Evolutionary conservation across 768 basidiomycete genomes (phyloP), one percentile per base, ranked within the genome.

Genomic region (Sarcodon sp.): DNA sequence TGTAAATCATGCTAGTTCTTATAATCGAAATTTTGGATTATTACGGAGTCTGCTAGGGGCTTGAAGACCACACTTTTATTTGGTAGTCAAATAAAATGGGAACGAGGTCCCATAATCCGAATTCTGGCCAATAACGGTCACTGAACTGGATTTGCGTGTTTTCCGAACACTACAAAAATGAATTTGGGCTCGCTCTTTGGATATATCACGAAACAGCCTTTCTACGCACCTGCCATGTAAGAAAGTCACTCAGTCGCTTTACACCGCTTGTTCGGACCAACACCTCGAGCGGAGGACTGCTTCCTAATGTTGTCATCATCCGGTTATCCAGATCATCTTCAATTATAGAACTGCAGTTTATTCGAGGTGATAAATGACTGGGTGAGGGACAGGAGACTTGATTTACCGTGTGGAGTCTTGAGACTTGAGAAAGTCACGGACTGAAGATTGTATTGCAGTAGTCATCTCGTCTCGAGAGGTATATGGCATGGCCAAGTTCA

Each of bases 401-500:
- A 27, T 27, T 2, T 27, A 27, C 21, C 21, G 4, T 27, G 21
- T 27, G 21, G 21, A 27, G 21, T 27, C 21, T 27, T 18, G 15
- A 41, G 44, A 21, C n/a, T 50, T 33, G n/a, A 31, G 33, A 33
- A 33, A 44, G 11, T 44, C 34, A 7, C 65, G 63, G 36, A 79
- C 68, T 35, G 67, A 68, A 1, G 67, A 63, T 51, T 79, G 68
- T 3, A 97, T 75, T 0, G 94, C 87, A 0, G 78, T 76, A 2
- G 87, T 75, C 10, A 98, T 92, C 63, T 99, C 96, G 58, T 99
- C 88, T 31, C 84, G 76, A 1, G 92, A 85, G 4, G 90, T 73
- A 58, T 97, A 99, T 0, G 94, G 83, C 72, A 92, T 89, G 65
- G 87, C 90, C 4, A 98, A 68, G 59, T 98, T 97, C 34, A 98